Percentiles rank a stretch among this genome's conserved stretches.
Evolutionary conservation across 768 basidiomycete genomes (phyloP).

Genomic region (Leccinum longicurvipes): DNA sequence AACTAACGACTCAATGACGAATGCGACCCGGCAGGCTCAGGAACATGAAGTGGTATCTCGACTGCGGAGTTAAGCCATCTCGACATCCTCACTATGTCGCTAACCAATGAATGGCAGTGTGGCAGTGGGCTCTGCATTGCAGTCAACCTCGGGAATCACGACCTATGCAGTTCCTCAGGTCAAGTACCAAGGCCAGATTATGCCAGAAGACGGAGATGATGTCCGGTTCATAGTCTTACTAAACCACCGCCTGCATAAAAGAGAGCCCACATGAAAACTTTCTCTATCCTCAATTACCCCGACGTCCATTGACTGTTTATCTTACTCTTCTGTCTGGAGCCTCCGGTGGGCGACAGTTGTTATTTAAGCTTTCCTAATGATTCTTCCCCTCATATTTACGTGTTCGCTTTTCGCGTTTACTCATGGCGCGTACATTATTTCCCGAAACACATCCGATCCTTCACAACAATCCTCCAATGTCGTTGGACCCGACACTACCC

Average conservation of each 20-base stretch:
- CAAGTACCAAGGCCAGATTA: background rate
- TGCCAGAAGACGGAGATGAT: background rate
- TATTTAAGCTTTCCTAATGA: constrained; percentile 10
- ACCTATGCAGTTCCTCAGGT: background rate
- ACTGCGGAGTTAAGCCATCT: background rate
- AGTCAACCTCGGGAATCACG: background rate
- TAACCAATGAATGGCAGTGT: background rate
- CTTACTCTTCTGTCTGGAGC: background rate
- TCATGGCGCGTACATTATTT: constrained; percentile 20
- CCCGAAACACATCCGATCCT: constrained; percentile 7
- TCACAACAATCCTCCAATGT: background rate
- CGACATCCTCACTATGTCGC: background rate
- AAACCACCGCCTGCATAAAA: background rate
- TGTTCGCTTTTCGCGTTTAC: constrained; percentile 4
- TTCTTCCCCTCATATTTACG: background rate
- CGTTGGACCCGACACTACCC: constrained; percentile 21
- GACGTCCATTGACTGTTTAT: background rate
- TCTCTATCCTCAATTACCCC: background rate
- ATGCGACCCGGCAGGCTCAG: background rate
- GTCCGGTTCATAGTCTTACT: background rate
- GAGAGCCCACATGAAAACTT: background rate
- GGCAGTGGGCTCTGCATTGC: background rate
- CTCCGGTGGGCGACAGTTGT: background rate
- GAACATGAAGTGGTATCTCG: background rate
- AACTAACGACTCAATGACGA: background rate